Base-by-base conservation (phyloP, 495 filamentous ascomycete genomes). In the Neurospora discreta region DNA sequence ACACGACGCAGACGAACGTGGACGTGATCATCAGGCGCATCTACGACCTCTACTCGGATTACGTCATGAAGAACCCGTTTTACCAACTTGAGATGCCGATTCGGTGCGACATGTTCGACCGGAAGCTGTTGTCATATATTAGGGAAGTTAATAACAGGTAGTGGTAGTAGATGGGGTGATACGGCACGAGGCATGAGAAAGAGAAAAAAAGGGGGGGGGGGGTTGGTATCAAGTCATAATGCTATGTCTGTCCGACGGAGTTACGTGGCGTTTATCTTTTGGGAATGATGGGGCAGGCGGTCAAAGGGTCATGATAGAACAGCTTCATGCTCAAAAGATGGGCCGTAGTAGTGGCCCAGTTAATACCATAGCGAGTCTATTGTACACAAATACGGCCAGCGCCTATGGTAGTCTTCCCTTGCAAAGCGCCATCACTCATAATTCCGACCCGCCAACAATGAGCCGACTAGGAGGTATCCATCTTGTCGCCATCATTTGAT, bases 1-100 rank as follows among this genome's bases (percentile, higher is more conserved):
- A 97, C 79, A 95, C 94, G 33, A 86, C 91, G 72, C 95, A 97
- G 81, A 88, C 90, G 70, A 96, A 95, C 79, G 89, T 96, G 36
- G 95, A 98, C 75, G 83, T 86, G 10, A 89, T 95, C 44, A 88
- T 95, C 76, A 85, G 87, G 75, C 91, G 89, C 79, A 89, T 98
- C 69, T 98, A 99, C 81, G 95, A 98, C 81, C 82, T 98, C 69
- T 99, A 98, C 82, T 88, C 92, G 40, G 96, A 99, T 82, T 98
- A 91, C 81, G 95, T 98, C 76, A 97, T 97, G 93, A 98, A 98
- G 86, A 99, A 98, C 81, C 96, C 96, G 11, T 99, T 99, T 78
- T 98, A 98, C 82, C 92, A 94, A 79, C 85, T 95, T 39, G 95
- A 99, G 84, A 99, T 98, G 95, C 95, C 95, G 69, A 89, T 99